These are phyloP conservation scores for Talaromyces sp. DNA, from an alignment of 2,329 filamentous ascomycete species.

Conservation along the genomic window DNA sequence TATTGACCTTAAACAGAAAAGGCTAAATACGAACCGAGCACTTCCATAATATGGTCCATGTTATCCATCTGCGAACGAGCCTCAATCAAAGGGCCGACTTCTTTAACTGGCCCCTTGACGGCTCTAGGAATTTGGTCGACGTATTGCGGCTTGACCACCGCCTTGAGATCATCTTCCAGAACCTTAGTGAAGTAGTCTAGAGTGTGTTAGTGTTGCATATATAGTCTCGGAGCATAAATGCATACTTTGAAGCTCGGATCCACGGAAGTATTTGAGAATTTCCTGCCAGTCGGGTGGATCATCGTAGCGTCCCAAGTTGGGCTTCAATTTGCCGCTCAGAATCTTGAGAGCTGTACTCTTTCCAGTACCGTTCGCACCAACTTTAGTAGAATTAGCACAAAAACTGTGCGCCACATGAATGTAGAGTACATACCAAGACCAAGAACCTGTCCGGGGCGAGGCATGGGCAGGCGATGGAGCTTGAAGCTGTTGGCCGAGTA, in stretches of 20 bases:
- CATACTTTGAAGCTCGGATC: slow-evolving; percentile 93
- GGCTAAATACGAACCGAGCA: slow-evolving; percentile 53
- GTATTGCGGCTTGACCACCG: slow-evolving; percentile 98
- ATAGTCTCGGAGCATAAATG: slow-evolving; percentile 1
- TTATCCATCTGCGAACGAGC: slow-evolving; percentile 73
- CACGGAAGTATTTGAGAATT: slow-evolving; percentile 96
- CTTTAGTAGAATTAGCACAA: slow-evolving; percentile 31
- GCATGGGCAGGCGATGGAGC: slow-evolving; percentile 93
- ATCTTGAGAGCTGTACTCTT: slow-evolving; percentile 99
- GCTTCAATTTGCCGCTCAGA: slow-evolving; percentile 96
- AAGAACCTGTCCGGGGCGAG: slow-evolving; percentile 88
- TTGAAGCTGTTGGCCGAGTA: slow-evolving; percentile 99
- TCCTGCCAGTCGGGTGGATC: slow-evolving; percentile 99
- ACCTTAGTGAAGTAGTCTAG: slow-evolving; percentile 98
- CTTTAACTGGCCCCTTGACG: slow-evolving; percentile 74
- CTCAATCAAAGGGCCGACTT: slow-evolving; percentile 73
- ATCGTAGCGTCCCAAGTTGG: slow-evolving; percentile 89
- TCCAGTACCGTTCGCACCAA: slow-evolving; percentile 99
- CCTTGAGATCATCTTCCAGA: slow-evolving; percentile 93
- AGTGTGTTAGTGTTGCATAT: slow-evolving; percentile 15
- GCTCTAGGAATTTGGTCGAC: slow-evolving; percentile 97
- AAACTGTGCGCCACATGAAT: not conserved
- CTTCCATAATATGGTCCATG: slow-evolving; percentile 73
- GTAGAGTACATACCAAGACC: slow-evolving; percentile 53
- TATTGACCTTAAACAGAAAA: not conserved